Evolutionary conservation across 192 early-diverging fungal species (phyloP), one percentile per base, ranked within the genome.

Genomic region (Podila epigama): DNA sequence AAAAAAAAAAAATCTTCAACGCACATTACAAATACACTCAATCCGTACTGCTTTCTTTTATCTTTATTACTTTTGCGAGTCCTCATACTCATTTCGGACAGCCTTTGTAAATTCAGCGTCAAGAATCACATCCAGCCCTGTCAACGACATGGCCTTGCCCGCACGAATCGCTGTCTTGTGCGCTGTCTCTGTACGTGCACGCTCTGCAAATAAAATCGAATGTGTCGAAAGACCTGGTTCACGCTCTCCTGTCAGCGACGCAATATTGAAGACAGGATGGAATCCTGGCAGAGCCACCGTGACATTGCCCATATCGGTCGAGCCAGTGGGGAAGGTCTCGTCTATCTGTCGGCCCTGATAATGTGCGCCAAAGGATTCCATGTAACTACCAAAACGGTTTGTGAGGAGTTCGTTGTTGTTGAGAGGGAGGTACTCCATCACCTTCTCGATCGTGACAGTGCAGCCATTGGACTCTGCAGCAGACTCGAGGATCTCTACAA

Each of bases 301-400:
- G 25, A 94, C 79, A 51, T 94, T 93, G 28, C 92, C 92, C 81
- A 92, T 88, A 62, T 93, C 92, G 4, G 92, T 91, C 8, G 84
- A 86, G 20, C 87, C 92, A 6, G 68, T 64, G 42, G 66, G 60
- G 4, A 64, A 55, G 1, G 57, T 35, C 28, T 79, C 73, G 50
- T 85, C 79, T 10, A 75, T 66, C 22, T 70, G 69, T 8, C 73
- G 72, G 15, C 69, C 25, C 3, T 63, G 33, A 59, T 64, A 82
- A 8, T 68, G 57, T 34, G 70, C 65, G 4, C 81, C 81, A 63
- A 82, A 44, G n/a, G 79, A 67, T 15, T 60, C 67, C 87, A 88
- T 86, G 54, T 86, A 63, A 6, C 79, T 53, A 20, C 83, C 82
- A 54, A 75, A 90, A 20, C 79, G 64, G 31, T 75, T 66, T 15